Evolutionary conservation across 805 yeast species (phyloP), one percentile per base, ranked within the genome.

Genomic region (Metschnikowia lachancei): DNA sequence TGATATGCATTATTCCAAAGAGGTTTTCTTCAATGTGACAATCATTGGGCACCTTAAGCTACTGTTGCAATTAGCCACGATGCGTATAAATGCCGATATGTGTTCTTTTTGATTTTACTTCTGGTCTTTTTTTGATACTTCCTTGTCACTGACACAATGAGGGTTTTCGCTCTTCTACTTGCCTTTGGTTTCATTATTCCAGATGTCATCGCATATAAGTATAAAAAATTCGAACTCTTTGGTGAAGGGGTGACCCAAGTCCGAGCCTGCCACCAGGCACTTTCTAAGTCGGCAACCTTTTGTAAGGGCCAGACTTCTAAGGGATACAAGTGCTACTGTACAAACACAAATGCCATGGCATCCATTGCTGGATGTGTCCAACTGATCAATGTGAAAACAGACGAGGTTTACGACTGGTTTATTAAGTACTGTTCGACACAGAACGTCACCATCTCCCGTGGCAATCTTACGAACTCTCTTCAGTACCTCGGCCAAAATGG

Each of bases 321-420:
- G 11, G 28, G 20, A 9, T 46, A 31, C 20, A 14, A 20, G 14
- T 46, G 49, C 34, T 46, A 36, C 16, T 46, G 49, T 26, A 17
- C 36, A 14, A 26, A 46, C 29, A 36, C 36, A 17, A 41, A 41
- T 13, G 49, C 49, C 31, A 46, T 40, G 45, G 49, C 49, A 3
- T 46, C 49, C 2, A n/a, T 46, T 31, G 44, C 42, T 14, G 45
- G 49, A 5, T 46, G 28, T 26, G 12, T 26, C 10, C 3, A 26
- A 10, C 20, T 12, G 35, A 11, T 13, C 16, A 19, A 36, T 13
- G 33, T n/a, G 4, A 19, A 40, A 11, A n/a, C 35, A 8, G 9
- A 26, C 10, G 31, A 14, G 22, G n/a, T 29, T 20, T 36, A 17
- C 39, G 20, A 17, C 9, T 41, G 29, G 28, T 36, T 46, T 36